Base-by-base conservation (phyloP, 345 rosid species). In the Bruguiera gymnorhiza region DNA sequence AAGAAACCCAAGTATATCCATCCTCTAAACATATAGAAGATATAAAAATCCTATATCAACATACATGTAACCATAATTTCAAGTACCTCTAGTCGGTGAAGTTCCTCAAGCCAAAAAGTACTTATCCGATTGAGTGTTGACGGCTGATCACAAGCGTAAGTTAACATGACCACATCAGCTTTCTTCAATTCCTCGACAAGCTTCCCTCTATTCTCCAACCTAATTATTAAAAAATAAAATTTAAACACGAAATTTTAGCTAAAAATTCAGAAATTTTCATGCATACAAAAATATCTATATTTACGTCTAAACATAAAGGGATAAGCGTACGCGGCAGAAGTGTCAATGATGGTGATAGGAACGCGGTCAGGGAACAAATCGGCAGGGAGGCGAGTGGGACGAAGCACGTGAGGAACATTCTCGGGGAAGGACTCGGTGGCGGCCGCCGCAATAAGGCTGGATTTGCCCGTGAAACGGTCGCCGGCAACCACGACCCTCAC, bases 331-430 rank as follows among this genome's bases (percentile, higher is more conserved):
- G 86, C 81, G 29, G 97, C 81, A 61, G 95, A 87, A 81, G 91
- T 89, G 63, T 91, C 97, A 73, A 91, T 75, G 85, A 91, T 84
- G 68, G 91, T 91, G 79, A 89, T 78, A 39, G 97, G 93, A 52
- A 91, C 78, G 62, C 64, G 81, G 81, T 89, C 96, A 62, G 97
- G 91, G 66, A 77, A 89, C 67, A 80, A 79, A 73, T 89, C 87
- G 31, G 88, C 79, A 19, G 97, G 96, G 37, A 91, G 95, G 57
- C 89, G 86, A 69, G 83, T 87, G 9, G 92, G 93, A 36, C 86
- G 84, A 15, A 86, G 92, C 31, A 86, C 86, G 15, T 72, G 80
- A 13, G 87, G 85, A 54, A 87, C 87, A 65, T 77, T 82, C 53
- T 89, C 92, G 0, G 93, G 89, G 73, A 83, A 86, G 20, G 88